Conservation (phyloP, 352 stramenopile genomes). For the Pythium biforme region DNA sequence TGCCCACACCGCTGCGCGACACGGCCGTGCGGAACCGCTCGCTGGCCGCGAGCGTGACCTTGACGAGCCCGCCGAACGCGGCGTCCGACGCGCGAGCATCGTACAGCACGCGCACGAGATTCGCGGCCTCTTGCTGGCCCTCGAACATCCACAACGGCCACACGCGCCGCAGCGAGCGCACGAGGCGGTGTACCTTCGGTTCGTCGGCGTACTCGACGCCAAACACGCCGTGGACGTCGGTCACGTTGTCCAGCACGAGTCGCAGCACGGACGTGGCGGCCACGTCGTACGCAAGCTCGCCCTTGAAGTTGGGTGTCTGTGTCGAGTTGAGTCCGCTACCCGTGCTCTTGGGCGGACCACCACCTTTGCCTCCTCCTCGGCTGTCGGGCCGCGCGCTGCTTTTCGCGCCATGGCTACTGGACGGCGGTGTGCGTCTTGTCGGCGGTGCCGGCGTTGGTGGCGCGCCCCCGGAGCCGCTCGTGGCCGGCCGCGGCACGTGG, state of each 20-base stretch:
- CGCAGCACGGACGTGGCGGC: constrained; percentile 34
- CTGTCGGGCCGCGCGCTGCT: neutral
- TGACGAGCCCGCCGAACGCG: constrained; percentile 61
- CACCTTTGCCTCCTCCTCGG: neutral
- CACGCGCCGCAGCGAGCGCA: constrained; percentile 46
- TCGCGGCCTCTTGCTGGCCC: constrained; percentile 50
- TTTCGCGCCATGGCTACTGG: constrained; percentile 8
- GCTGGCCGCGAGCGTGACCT: constrained; percentile 39
- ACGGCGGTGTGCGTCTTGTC: constrained; percentile 3
- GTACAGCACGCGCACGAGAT: constrained; percentile 67
- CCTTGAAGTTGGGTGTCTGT: constrained; percentile 66
- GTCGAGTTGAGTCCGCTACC: constrained; percentile 34
- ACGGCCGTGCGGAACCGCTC: constrained; percentile 53
- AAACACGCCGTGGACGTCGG: constrained; percentile 68
- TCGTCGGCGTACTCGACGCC: constrained; percentile 59
- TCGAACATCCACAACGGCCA: constrained; percentile 83
- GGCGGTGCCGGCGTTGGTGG: constrained; percentile 3
- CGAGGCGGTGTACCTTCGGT: constrained; percentile 59
- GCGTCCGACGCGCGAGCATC: constrained; percentile 57
- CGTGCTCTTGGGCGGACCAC: constrained; percentile 10
- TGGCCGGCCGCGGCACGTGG: constrained; percentile 19
- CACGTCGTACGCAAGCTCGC: constrained; percentile 51
- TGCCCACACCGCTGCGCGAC: constrained; percentile 39
- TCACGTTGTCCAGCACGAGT: constrained; percentile 48
- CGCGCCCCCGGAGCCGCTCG: neutral